Conservation (phyloP, 305 asterid species). For the Solanum hybrid region DNA sequence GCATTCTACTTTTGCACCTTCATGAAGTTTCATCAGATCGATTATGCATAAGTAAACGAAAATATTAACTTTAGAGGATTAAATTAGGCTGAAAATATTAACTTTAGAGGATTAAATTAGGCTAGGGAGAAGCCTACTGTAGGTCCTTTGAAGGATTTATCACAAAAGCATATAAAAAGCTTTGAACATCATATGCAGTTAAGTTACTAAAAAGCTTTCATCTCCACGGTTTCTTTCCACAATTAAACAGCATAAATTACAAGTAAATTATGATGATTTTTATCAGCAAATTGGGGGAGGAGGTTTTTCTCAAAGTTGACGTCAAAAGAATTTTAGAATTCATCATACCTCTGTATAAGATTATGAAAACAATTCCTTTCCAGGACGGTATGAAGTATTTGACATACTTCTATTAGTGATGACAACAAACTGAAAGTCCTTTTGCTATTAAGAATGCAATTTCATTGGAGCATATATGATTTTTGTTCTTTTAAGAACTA, state of each 20-base stretch:
- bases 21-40: neutral
- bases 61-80: neutral
- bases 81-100: neutral
- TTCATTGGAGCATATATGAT: neutral
- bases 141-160: neutral
- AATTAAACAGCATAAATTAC: neutral
- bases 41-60: neutral
- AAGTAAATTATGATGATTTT: neutral
- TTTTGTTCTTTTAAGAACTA: neutral
- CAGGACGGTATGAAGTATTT: neutral
- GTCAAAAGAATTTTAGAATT: neutral
- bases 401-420: neutral
- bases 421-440: neutral
- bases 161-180: neutral
- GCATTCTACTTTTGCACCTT: neutral
- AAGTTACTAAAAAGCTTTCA: neutral
- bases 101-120: neutral
- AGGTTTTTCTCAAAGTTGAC: neutral
- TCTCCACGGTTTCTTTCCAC: neutral
- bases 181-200: neutral
- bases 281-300: neutral
- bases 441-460: neutral
- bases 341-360: neutral
- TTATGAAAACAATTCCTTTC: neutral
- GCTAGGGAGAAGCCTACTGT: neutral